Percentiles rank a stretch among this genome's conserved stretches.
Conservation (phyloP, 2,329 filamentous ascomycete species). For the Pestalotiopsis sp. region DNA sequence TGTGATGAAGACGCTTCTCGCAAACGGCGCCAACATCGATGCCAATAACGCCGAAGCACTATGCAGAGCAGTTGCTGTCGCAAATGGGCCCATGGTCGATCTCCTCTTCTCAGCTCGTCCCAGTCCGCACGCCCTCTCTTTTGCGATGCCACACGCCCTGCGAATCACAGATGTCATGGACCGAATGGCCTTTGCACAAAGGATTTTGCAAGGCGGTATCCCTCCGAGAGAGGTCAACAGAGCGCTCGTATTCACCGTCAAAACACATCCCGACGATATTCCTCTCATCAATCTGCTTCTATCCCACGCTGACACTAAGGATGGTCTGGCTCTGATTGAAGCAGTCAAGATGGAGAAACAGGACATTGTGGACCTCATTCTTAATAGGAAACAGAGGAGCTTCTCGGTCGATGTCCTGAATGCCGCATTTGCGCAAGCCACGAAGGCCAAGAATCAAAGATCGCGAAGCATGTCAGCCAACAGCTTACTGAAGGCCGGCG, state of each 20-base stretch:
- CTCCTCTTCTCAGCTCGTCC: slow-evolving; percentile 48
- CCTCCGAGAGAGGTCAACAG: slow-evolving; percentile 50
- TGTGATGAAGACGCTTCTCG: slow-evolving; percentile 49
- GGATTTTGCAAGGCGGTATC: slow-evolving; percentile 52
- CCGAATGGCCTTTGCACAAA: slow-evolving; percentile 52
- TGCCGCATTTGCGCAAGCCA: slow-evolving; percentile 45
- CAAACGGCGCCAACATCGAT: slow-evolving; percentile 58
- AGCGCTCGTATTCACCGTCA: slow-evolving; percentile 54
- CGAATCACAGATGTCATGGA: slow-evolving; percentile 54
- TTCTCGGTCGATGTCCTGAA: slow-evolving; percentile 44
- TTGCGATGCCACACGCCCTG: slow-evolving; percentile 55
- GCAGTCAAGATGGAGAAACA: slow-evolving; percentile 48
- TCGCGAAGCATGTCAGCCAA: slow-evolving; percentile 46
- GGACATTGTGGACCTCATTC: slow-evolving; percentile 49
- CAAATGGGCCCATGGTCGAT: slow-evolving; percentile 48
- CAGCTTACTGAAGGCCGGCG: slow-evolving; percentile 48
- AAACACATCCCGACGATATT: slow-evolving; percentile 49
- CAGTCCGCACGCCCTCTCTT: slow-evolving; percentile 46
- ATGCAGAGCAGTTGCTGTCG: slow-evolving; percentile 50
- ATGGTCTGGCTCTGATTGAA: slow-evolving; percentile 50
- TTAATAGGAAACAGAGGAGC: slow-evolving; percentile 36
- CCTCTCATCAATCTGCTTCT: slow-evolving; percentile 50
- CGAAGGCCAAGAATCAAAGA: slow-evolving; percentile 41
- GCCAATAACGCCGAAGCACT: slow-evolving; percentile 53
- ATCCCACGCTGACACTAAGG: slow-evolving; percentile 48